These are phyloP conservation scores for Russula dissimulans DNA, from an alignment of 768 basidiomycete genomes.

Conservation along the genomic window DNA sequence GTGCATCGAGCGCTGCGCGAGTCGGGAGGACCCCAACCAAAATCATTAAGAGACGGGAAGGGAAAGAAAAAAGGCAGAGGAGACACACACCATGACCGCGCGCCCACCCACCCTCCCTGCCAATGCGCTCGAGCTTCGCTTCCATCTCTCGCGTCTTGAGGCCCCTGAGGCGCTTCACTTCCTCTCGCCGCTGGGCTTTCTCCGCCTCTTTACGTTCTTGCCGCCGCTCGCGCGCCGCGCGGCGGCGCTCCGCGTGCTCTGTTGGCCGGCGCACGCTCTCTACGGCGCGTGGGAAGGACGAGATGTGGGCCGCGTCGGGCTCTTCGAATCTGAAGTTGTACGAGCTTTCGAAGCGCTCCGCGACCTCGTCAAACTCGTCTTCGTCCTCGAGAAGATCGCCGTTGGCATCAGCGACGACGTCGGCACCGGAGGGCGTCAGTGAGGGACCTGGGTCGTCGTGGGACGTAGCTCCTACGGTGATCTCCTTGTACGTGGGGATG, in stretches of 20 bases:
- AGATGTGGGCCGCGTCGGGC: slow-evolving; percentile 58
- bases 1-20: slow-evolving; percentile 45
- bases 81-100: slow-evolving; percentile 24
- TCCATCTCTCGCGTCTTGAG: slow-evolving; percentile 81
- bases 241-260: slow-evolving; percentile 51
- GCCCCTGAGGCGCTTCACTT: slow-evolving; percentile 69
- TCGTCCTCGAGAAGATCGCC: slow-evolving; percentile 39
- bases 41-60: neutral
- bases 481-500: slow-evolving; percentile 79
- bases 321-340: slow-evolving; percentile 99
- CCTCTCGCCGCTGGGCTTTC: slow-evolving; percentile 61
- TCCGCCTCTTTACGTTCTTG: slow-evolving; percentile 77
- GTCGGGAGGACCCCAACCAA: slow-evolving; percentile 1
- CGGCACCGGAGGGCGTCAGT: slow-evolving; percentile 13
- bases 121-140: slow-evolving; percentile 63
- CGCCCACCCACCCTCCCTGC: slow-evolving; percentile 54
- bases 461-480: slow-evolving; percentile 37
- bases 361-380: slow-evolving; percentile 81
- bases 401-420: slow-evolving; percentile 21
- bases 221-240: slow-evolving; percentile 72
- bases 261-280: slow-evolving; percentile 54
- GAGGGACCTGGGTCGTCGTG: slow-evolving; percentile 20
- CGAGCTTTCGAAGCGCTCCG: slow-evolving; percentile 87
- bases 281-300: slow-evolving; percentile 69
- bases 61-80: too few species aligned